Evolutionary conservation across 768 basidiomycete genomes (phyloP).

Genomic region (Trametes gibbosa): DNA sequence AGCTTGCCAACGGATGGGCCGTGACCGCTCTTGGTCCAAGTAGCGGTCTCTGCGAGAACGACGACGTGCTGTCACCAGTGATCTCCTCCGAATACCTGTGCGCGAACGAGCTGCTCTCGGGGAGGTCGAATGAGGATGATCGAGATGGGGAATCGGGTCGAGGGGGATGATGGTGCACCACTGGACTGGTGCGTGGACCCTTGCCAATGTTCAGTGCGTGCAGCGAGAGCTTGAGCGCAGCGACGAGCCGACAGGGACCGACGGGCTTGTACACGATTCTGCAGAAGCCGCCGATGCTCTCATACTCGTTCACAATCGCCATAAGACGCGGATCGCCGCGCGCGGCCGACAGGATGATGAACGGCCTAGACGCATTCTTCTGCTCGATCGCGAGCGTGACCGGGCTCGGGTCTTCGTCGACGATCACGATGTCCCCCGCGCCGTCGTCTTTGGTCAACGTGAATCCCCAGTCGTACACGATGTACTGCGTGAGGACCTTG

Average conservation of each 20-base stretch:
- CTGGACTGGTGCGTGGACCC: constrained; percentile 28
- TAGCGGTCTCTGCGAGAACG: constrained; percentile 41
- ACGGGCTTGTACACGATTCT: constrained; percentile 88
- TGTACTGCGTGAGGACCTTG: constrained; percentile 60
- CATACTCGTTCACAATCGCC: constrained; percentile 65
- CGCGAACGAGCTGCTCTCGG: constrained; percentile 12
- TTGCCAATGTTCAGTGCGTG: constrained; percentile 52
- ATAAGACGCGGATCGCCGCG: constrained; percentile 65
- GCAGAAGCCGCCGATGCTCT: constrained; percentile 82
- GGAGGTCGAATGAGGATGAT: constrained; percentile 5
- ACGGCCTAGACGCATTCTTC: constrained; percentile 59
- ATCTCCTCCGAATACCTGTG: constrained; percentile 52
- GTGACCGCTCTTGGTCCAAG: constrained; percentile 56
- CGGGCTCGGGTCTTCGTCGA: constrained; percentile 72
- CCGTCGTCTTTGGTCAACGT: constrained; percentile 39
- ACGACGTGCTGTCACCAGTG: neutral
- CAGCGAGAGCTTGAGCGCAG: constrained; percentile 61
- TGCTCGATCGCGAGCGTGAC: constrained; percentile 56
- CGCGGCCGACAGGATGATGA: constrained; percentile 71
- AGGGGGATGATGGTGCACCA: neutral
- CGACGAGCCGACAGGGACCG: constrained; percentile 72
- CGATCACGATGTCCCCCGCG: constrained; percentile 72
- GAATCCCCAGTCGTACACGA: constrained; percentile 78
- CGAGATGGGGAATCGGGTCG: constrained; percentile 3
- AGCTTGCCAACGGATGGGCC: constrained; percentile 38